phyloP scores from a whole-genome alignment of 345 rosid genomes.

The Linum trigynum region DNA sequence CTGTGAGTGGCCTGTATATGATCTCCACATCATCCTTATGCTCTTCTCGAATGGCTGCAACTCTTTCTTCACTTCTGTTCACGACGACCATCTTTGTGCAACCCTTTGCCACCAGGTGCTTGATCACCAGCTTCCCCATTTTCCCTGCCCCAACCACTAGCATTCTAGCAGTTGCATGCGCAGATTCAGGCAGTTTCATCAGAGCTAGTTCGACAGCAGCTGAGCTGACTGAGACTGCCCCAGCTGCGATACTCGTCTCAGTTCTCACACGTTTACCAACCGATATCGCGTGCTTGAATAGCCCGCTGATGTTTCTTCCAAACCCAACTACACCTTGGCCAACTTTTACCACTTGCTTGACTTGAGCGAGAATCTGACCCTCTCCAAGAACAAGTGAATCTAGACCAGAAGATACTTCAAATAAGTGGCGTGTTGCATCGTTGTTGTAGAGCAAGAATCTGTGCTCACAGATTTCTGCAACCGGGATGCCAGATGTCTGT shows the following conservation, averaged over 20 bases:
- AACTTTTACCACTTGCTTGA: slow-evolving; percentile 43
- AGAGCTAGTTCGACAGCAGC: slow-evolving; percentile 43
- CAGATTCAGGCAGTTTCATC: slow-evolving; percentile 35
- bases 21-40: slow-evolving; percentile 46
- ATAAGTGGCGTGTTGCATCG: slow-evolving; percentile 76
- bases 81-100: slow-evolving; percentile 39
- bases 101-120: slow-evolving; percentile 46
- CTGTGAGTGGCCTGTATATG: slow-evolving; percentile 53
- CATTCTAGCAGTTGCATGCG: slow-evolving; percentile 32
- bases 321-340: slow-evolving; percentile 47
- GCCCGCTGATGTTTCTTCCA: slow-evolving; percentile 42
- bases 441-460: slow-evolving; percentile 77
- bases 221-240: slow-evolving; percentile 44
- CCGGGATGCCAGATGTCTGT: slow-evolving; percentile 50
- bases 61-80: slow-evolving; percentile 66
- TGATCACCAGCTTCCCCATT: slow-evolving; percentile 50
- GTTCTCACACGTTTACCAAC: slow-evolving; percentile 45
- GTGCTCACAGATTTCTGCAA: slow-evolving; percentile 51
- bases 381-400: slow-evolving; percentile 50
- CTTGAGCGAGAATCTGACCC: slow-evolving; percentile 47
- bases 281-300: slow-evolving; percentile 40
- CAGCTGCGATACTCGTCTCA: slow-evolving; percentile 40
- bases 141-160: slow-evolving; percentile 44
- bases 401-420: slow-evolving; percentile 92
- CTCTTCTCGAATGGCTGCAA: slow-evolving; percentile 75